Evolutionary conservation across 306 rosid species (phyloP), one percentile per base, ranked within the genome.

Genomic region (Mucuna pruriens): DNA sequence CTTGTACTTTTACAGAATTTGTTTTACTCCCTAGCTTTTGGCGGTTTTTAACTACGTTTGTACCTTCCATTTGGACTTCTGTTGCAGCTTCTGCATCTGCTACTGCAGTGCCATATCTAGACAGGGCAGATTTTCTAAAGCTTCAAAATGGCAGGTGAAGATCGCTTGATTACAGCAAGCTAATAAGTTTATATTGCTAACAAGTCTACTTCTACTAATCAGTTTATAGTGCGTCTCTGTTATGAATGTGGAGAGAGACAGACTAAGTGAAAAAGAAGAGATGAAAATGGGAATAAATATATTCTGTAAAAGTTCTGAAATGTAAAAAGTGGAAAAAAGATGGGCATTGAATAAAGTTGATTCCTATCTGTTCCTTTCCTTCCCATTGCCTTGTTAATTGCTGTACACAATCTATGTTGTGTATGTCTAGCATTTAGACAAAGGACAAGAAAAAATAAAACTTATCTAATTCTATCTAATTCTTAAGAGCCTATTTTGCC

Each of bases 121-220:
- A 90, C 88, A 90, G 83, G 79, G 86, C 82, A 85, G 94, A 90
- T 71, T 88, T 95, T 82, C 75, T 77, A 69, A 91, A 83, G 87
- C 99, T 95, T 84, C 99, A 95, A 86, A 95, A 95, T 90, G 98
- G 97, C 80, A 93, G 97, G 99, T 95, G 64, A 65, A 73, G 38
- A 62, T 61, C 64, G 38, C 42, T 60, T 23, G 4, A 61, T 61
- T 6, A 15, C 64, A 26, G 20, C 67, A 61, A 66, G 71, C 38
- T 74, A 29, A 66, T 61, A 13, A 31, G 51, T 71, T 58, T 71
- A 51, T 29, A 13, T 29, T 57, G 49, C 68, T 34, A 38, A 20
- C 26, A 46, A 20, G 33, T 22, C 38, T 15, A 61, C 70, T 57
- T n/a, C n/a, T n/a, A n/a, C n/a, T n/a, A n/a, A n/a, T n/a, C n/a